Base-by-base conservation (phyloP, 2,329 filamentous ascomycete genomes). In the Nakataea oryzae region DNA sequence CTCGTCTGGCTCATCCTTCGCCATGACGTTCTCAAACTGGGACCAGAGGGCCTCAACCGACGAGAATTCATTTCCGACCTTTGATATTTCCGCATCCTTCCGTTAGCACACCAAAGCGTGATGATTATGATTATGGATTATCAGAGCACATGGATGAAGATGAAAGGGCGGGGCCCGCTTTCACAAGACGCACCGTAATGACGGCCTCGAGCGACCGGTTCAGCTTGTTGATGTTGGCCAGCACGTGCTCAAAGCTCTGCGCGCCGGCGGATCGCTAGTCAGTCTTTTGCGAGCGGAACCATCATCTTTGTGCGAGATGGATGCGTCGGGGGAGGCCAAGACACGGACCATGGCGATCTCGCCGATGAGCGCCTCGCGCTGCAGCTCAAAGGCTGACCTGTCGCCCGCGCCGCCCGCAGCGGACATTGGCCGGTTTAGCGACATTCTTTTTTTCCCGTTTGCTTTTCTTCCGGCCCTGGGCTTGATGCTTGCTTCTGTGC, bases 11-110 rank as follows among this genome's bases (percentile, higher is more conserved):
- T 50, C 41, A 47, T 68, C 59, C 70, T 88, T 90, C 11, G 85
- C 90, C 93, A 97, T 97, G 68, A 97, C 93, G 67, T 88, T 90
- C 77, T 99, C 95, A 71, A 99, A 97, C 70, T 96, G 91, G 54
- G 90, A 96, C 95, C 95, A 99, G 21, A 99, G 82, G 32, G 91
- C 92, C 74, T 99, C 95, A 56, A 99, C 95, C 4, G 91, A 93
- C n/a, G 90, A 88, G 76, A 99, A 97, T 71, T 99, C 95, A 75
- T 96, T 96, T 50, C 95, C 95, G 61, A 99, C 87, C 87, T 91
- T 62, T 6, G n/a, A 21, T n/a, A 4, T 24, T 27, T 30, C 32
- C 13, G 9, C 13, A 54, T 47, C 30, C n/a, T n/a, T n/a, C n/a
- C n/a, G n/a, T n/a, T n/a, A n/a, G n/a, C n/a, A n/a, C 28, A 11